Evolutionary conservation across 140 eudicot species (phyloP).

Genomic region (Ambrosia hybrid): DNA sequence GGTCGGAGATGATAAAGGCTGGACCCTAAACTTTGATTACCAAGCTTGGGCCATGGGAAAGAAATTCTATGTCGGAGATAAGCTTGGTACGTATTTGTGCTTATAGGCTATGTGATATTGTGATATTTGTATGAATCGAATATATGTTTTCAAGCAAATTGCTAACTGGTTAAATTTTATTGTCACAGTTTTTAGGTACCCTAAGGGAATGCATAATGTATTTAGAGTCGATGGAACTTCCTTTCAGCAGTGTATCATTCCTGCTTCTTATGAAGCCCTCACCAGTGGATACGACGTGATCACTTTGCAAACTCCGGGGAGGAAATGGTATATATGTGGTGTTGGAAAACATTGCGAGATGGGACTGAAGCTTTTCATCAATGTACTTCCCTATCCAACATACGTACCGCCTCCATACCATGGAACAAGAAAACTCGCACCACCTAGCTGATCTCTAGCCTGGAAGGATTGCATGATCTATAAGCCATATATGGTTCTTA

Average conservation of each 20-base stretch:
- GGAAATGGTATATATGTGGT: constrained; percentile 30
- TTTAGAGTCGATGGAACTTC: constrained; percentile 26
- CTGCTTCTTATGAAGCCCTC: constrained; percentile 18
- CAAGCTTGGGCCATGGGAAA: constrained; percentile 40
- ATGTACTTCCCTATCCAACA: constrained; percentile 22
- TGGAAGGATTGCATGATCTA: not conserved
- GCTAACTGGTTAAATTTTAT: not conserved
- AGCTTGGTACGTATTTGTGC: constrained; percentile 22
- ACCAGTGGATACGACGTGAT: constrained; percentile 22
- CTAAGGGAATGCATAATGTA: constrained; percentile 26
- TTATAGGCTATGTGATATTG: not conserved
- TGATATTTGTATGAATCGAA: not conserved
- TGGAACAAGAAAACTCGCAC: constrained; percentile 19
- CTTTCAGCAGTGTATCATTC: constrained; percentile 27
- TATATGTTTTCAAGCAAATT: not conserved
- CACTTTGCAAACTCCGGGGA: constrained; percentile 20
- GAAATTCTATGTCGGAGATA: constrained; percentile 32
- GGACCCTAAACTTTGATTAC: constrained; percentile 32
- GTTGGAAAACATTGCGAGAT: constrained; percentile 20
- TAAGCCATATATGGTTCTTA: not conserved
- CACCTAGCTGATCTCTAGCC: constrained; percentile 15
- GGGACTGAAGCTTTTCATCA: constrained; percentile 28
- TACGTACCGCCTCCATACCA: constrained; percentile 24
- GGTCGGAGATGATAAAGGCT: constrained; percentile 37
- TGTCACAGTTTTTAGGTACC: constrained; percentile 35